phyloP scores from a whole-genome alignment of 2,329 filamentous ascomycete species.

The Fusarium acutatum region DNA sequence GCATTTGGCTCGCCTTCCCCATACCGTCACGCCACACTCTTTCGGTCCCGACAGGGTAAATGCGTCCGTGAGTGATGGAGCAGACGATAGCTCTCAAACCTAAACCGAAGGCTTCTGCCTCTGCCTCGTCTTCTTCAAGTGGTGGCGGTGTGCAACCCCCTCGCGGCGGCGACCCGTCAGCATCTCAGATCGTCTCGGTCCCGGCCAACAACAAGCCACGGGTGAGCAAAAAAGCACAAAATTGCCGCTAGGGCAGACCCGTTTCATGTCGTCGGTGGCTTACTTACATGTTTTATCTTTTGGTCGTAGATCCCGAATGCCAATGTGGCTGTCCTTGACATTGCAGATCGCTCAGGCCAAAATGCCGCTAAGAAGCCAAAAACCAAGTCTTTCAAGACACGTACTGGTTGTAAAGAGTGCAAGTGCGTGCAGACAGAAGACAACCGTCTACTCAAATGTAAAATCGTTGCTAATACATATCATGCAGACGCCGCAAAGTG shows the following conservation, averaged over 20 bases:
- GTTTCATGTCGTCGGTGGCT: not conserved
- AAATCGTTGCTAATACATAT: not conserved
- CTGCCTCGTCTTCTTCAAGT: not conserved
- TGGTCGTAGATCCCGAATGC: conserved; percentile 7
- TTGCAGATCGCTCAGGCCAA: not conserved
- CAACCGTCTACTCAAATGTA: not conserved
- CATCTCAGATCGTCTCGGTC: not conserved
- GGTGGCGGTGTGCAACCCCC: not conserved
- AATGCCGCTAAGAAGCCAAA: conserved; percentile 8
- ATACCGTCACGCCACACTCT: not conserved
- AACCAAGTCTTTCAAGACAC: conserved; percentile 31
- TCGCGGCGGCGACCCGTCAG: not conserved
- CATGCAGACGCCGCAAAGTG: conserved; percentile 34
- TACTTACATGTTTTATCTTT: not conserved
- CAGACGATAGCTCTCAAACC: not conserved
- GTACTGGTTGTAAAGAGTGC: conserved; percentile 35
- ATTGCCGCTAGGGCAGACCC: not conserved
- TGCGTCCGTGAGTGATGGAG: not conserved
- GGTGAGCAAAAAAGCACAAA: not conserved
- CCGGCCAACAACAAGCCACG: not conserved
- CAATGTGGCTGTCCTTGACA: conserved; percentile 19
- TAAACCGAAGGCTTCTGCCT: not conserved
- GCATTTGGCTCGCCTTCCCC: not conserved
- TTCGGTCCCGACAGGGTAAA: not conserved
- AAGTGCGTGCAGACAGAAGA: conserved; percentile 18